Evolutionary conservation across 257 asterid genomes (phyloP).

Genomic region (Solanum sitiens): DNA sequence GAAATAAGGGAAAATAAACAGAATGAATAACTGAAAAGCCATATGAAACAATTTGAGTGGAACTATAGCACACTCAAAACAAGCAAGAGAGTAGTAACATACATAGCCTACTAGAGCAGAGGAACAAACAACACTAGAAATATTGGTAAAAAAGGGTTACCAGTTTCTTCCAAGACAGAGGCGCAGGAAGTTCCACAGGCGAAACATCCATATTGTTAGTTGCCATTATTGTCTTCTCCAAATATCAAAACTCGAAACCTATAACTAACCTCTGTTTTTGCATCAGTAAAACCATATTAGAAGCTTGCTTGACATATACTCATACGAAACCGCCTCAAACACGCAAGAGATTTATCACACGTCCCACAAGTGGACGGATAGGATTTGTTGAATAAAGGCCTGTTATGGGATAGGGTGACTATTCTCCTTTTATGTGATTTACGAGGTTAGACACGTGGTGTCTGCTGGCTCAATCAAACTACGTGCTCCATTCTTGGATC

Average conservation of each 20-base stretch:
- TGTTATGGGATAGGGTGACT: neutral
- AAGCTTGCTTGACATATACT: neutral
- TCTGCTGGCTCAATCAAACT: neutral
- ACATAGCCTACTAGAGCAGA: neutral
- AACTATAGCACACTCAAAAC: neutral
- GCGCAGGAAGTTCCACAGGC: conserved; percentile 61
- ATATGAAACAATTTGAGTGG: neutral
- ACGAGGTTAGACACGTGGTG: neutral
- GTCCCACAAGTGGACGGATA: neutral
- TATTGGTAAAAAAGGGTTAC: conserved; percentile 11
- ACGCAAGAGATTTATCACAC: neutral
- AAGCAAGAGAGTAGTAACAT: neutral
- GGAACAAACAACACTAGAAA: neutral
- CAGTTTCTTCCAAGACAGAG: conserved; percentile 66
- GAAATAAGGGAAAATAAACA: neutral
- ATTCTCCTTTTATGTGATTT: neutral
- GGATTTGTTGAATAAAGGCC: neutral
- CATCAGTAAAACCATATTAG: neutral
- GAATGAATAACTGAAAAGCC: neutral
- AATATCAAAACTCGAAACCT: neutral
- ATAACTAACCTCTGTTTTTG: neutral
- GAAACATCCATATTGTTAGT: conserved; percentile 13
- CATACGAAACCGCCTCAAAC: neutral
- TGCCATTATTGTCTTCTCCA: neutral
- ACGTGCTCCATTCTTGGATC: neutral